These are phyloP conservation scores for Lipomyces oligophaga DNA, from an alignment of 805 yeast genomes.

Conservation along the genomic window DNA sequence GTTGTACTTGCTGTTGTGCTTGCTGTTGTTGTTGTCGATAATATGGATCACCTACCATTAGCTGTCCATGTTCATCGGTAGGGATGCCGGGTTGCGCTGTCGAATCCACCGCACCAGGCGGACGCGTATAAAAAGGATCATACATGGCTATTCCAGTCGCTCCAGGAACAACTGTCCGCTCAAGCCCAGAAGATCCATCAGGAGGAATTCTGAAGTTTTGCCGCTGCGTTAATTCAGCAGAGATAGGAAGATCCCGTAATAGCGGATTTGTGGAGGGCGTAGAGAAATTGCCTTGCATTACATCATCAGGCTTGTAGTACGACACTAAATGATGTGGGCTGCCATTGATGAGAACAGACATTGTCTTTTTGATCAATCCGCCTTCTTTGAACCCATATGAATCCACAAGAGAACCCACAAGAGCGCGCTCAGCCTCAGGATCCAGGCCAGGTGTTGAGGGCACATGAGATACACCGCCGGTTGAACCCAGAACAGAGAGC, in stretches of 20 bases:
- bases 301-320: conserved; percentile 75
- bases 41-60: conserved; percentile 10
- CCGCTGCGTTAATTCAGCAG: conserved; percentile 37
- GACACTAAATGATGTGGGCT: conserved; percentile 59
- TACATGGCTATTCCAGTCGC: background rate
- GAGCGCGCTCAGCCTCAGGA: conserved; percentile 39
- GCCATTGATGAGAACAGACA: conserved; percentile 55
- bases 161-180: conserved; percentile 22
- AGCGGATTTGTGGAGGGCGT: conserved; percentile 55
- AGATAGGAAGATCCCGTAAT: conserved; percentile 47
- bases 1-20: conserved; percentile 6
- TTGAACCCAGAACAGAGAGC: conserved; percentile 1
- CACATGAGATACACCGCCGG: conserved; percentile 1
- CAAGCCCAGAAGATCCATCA: conserved; percentile 28
- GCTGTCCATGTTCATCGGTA: conserved; percentile 15
- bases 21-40: conserved; percentile 11
- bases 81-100: background rate
- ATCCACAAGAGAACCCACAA: conserved; percentile 56
- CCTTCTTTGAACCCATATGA: conserved; percentile 62
- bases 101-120: conserved; percentile 2
- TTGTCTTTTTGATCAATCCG: conserved; percentile 80
- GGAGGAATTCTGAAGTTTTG: conserved; percentile 39
- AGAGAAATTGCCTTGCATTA: conserved; percentile 50
- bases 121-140: conserved; percentile 8
- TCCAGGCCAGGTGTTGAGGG: conserved; percentile 20